Evolutionary conservation across 495 filamentous ascomycete species (phyloP).

Genomic region (Massariosphaeria phaeospora): DNA sequence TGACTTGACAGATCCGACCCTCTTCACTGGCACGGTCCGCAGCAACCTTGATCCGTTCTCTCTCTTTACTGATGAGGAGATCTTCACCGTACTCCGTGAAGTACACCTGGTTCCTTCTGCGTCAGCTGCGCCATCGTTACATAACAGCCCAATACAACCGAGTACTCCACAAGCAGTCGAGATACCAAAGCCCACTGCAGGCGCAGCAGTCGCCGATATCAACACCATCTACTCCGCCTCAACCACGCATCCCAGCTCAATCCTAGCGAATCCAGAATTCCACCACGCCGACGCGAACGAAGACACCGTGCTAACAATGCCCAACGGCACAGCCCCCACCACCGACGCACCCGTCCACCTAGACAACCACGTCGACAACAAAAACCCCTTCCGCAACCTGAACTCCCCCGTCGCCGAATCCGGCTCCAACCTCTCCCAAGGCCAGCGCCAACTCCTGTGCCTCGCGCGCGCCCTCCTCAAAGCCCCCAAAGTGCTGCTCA

Average conservation of each 20-base stretch:
- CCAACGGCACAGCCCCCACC: conserved; percentile 42
- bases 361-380: conserved; percentile 62
- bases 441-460: conserved; percentile 91
- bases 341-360: conserved; percentile 32
- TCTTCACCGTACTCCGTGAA: conserved; percentile 81
- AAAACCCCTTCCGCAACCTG: conserved; percentile 90
- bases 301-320: conserved; percentile 26
- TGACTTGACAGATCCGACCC: conserved; percentile 64
- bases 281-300: conserved; percentile 2
- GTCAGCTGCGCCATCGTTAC: conserved; percentile 44
- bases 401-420: conserved; percentile 82
- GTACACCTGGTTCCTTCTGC: conserved; percentile 78
- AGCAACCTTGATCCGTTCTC: conserved; percentile 94
- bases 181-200: conserved; percentile 11
- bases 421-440: conserved; percentile 93
- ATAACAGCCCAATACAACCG: conserved; percentile 22
- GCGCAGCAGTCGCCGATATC: conserved; percentile 25
- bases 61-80: conserved; percentile 84
- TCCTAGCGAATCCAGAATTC: conserved; percentile 17
- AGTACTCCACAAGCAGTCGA: conserved; percentile 15
- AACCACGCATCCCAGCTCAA: conserved; percentile 25
- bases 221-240: conserved; percentile 10
- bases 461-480: conserved; percentile 92
- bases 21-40: conserved; percentile 93
- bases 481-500: conserved; percentile 84